A percentile compares a stretch with the other conserved stretches of the same genome.
phyloP scores from a whole-genome alignment of 2,329 filamentous ascomycete genomes.

The Pseudovirgaria hyperparasitica region DNA sequence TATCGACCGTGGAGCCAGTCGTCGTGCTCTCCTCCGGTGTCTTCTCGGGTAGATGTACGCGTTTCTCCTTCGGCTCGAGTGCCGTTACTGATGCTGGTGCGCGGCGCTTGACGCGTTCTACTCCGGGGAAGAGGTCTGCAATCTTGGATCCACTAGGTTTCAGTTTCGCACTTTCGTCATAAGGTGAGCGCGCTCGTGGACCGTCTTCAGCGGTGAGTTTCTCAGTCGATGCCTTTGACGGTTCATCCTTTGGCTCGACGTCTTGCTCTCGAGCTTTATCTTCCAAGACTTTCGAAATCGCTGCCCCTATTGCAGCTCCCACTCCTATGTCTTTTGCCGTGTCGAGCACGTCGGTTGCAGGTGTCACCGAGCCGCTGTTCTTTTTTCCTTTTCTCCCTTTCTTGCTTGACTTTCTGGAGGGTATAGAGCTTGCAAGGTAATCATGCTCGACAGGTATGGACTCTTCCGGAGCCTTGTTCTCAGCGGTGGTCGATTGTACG shows the following conservation, averaged over 20 bases:
- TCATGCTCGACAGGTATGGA: not conserved
- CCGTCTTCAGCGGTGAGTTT: constrained; percentile 3
- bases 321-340: constrained; percentile 1
- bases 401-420: constrained; percentile 16
- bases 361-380: not conserved
- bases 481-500: constrained; percentile 4
- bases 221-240: not conserved
- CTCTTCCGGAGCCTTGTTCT: constrained; percentile 1
- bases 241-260: constrained; percentile 4
- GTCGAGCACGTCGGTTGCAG: constrained; percentile 1
- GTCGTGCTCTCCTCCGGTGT: constrained; percentile 4
- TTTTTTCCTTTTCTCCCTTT: constrained; percentile 13
- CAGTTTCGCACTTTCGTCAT: constrained; percentile 1
- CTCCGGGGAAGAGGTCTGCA: constrained; percentile 5
- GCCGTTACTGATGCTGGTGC: constrained; percentile 17
- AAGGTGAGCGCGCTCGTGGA: constrained; percentile 1
- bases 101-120: constrained; percentile 18
- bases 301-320: constrained; percentile 1
- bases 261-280: constrained; percentile 7
- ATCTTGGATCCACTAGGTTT: constrained; percentile 4
- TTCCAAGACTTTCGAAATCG: constrained; percentile 4
- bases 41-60: constrained; percentile 14
- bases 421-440: not conserved
- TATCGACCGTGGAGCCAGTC: too few relatives aligned
- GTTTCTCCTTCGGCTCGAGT: constrained; percentile 21